phyloP scores from a whole-genome alignment of 768 basidiomycete genomes.

The Galerina marginata region DNA sequence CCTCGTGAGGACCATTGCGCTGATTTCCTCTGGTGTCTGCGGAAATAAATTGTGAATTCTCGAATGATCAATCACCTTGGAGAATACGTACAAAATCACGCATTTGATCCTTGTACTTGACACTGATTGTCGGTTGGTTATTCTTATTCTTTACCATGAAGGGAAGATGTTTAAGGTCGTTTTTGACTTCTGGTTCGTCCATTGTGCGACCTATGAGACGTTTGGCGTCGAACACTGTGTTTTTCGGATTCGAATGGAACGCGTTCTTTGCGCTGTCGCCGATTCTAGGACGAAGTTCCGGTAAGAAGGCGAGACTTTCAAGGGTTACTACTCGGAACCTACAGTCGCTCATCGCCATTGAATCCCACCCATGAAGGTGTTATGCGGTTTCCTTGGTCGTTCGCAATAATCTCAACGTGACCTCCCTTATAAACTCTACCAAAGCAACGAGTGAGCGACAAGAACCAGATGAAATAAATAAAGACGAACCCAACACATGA shows the following conservation, averaged over 20 bases:
- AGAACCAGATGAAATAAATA: not conserved
- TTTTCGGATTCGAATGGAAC: constrained; percentile 85
- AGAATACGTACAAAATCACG: constrained; percentile 55
- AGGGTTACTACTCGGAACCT: constrained; percentile 20
- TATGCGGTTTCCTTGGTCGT: constrained; percentile 88
- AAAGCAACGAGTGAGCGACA: not conserved
- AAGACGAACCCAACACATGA: constrained; percentile 59
- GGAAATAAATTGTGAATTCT: not conserved
- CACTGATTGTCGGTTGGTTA: constrained; percentile 80
- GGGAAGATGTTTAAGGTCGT: constrained; percentile 87
- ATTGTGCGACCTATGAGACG: constrained; percentile 88
- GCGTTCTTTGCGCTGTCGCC: constrained; percentile 97
- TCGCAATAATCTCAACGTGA: constrained; percentile 80
- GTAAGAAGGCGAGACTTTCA: constrained; percentile 17
- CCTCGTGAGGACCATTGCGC: constrained; percentile 67
- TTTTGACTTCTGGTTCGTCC: constrained; percentile 78
- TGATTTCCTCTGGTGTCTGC: constrained; percentile 70
- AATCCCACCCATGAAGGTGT: constrained; percentile 94
- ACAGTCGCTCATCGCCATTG: constrained; percentile 85
- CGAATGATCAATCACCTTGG: not conserved
- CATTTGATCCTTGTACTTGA: constrained; percentile 62
- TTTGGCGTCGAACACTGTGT: constrained; percentile 96
- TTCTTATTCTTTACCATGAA: constrained; percentile 76
- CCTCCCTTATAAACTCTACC: constrained; percentile 57
- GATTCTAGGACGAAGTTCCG: constrained; percentile 43